Percentiles rank a stretch among this genome's conserved stretches.
Conservation (phyloP, 2,329 filamentous ascomycete species). For the Botrytis paeoniae region DNA sequence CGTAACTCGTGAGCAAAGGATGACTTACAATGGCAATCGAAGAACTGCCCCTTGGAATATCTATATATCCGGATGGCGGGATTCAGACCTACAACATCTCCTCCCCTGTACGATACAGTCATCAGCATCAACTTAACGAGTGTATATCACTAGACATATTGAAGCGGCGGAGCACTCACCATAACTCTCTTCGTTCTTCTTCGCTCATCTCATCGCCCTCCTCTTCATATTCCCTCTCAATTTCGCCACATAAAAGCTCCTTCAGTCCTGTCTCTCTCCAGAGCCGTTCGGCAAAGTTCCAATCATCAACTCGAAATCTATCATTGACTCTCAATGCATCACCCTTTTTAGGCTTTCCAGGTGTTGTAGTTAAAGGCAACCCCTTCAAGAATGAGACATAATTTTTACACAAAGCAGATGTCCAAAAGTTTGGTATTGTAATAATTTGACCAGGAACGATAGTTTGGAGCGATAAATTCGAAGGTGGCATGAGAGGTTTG, state of each 20-base stretch:
- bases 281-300: conserved; percentile 67
- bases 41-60: conserved; percentile 83
- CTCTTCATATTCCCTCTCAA: conserved; percentile 22
- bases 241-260: conserved; percentile 42
- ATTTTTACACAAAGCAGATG: conserved; percentile 57
- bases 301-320: conserved; percentile 78
- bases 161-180: conserved; percentile 26
- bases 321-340: conserved; percentile 81
- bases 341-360: conserved; percentile 62
- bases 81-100: conserved; percentile 78
- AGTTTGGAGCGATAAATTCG: conserved; percentile 51
- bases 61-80: conserved; percentile 87
- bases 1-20: conserved; percentile 6
- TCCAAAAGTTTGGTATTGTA: conserved; percentile 60
- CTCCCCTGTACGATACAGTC: conserved; percentile 60
- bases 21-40: conserved; percentile 84
- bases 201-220: conserved; percentile 33
- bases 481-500: conserved; percentile 54
- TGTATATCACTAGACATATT: neutral
- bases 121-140: neutral
- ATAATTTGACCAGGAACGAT: conserved; percentile 58
- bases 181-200: conserved; percentile 34
- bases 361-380: conserved; percentile 61
- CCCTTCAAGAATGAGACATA: conserved; percentile 60
- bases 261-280: conserved; percentile 77